Evolutionary conservation across 768 basidiomycete genomes (phyloP).

Genomic region (Pleurotus citrinopileatus): DNA sequence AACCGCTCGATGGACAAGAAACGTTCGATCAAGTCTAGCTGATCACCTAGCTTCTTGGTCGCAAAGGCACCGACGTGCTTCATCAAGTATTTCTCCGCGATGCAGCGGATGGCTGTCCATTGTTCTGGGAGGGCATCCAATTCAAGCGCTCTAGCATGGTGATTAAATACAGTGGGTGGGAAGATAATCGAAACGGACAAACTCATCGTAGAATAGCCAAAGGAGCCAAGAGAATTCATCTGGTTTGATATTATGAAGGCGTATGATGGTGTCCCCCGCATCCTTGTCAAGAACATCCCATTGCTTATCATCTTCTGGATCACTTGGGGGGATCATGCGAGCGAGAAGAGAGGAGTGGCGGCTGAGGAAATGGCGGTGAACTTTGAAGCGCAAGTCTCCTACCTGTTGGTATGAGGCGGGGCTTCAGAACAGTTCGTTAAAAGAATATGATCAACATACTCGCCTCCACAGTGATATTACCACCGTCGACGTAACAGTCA

Average conservation of each 20-base stretch:
- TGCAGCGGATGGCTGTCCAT: not conserved
- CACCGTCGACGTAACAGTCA: not conserved
- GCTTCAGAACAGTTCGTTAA: too few species aligned
- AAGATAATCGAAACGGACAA: not conserved
- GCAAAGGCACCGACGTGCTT: not conserved
- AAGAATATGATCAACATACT: not conserved
- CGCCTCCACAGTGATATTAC: not conserved
- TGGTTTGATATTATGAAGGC: too few species aligned
- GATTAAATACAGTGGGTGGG: not conserved
- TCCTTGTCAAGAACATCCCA: not conserved
- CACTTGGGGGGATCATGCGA: too few species aligned
- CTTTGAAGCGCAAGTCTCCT: not conserved
- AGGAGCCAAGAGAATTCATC: not conserved
- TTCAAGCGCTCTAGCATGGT: not conserved
- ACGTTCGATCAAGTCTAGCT: too few species aligned
- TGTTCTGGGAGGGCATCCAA: not conserved
- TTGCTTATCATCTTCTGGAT: not conserved
- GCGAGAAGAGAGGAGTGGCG: not conserved
- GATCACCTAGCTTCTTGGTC: not conserved
- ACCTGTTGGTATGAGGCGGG: too few species aligned
- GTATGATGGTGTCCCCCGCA: too few species aligned
- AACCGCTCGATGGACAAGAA: too few species aligned
- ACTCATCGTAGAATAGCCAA: slow-evolving; percentile 6
- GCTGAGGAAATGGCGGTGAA: not conserved
- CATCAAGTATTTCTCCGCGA: not conserved